phyloP scores from a whole-genome alignment of 805 yeast genomes.

The Wickerhamiella domercqiae region DNA sequence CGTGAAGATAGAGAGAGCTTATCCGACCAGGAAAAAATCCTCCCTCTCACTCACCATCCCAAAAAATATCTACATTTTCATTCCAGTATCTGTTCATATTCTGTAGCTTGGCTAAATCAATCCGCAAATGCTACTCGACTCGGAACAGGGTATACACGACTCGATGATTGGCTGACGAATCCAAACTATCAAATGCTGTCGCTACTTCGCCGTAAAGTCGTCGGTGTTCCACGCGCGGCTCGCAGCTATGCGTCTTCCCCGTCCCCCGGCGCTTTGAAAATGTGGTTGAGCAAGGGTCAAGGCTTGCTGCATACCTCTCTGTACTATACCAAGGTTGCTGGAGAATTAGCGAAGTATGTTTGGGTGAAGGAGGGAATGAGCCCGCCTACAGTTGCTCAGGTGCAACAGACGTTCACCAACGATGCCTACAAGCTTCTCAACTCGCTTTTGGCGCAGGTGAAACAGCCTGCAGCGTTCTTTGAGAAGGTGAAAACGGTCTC shows the following conservation, averaged over 20 bases:
- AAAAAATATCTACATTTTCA: too few relatives aligned
- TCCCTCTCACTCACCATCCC: too few relatives aligned
- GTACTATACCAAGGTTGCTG: slow-evolving; percentile 62
- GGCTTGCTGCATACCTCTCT: slow-evolving; percentile 38
- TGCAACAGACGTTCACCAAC: slow-evolving; percentile 54
- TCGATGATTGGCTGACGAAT: too few relatives aligned
- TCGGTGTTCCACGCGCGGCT: slow-evolving; percentile 15
- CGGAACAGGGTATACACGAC: too few relatives aligned
- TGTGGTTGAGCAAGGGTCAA: slow-evolving; percentile 26
- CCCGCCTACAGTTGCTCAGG: slow-evolving; percentile 69
- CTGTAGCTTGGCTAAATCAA: too few relatives aligned
- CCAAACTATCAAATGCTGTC: slow-evolving; percentile 13
- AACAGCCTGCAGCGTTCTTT: slow-evolving; percentile 45
- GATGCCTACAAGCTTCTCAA: slow-evolving; percentile 26
- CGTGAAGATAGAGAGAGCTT: too few relatives aligned
- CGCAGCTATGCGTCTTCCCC: slow-evolving; percentile 14
- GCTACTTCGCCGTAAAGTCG: slow-evolving; percentile 20
- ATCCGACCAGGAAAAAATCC: too few relatives aligned
- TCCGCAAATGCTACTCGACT: too few relatives aligned
- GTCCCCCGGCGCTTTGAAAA: slow-evolving; percentile 18
- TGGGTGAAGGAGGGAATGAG: slow-evolving; percentile 86
- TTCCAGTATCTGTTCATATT: too few relatives aligned
- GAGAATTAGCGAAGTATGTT: slow-evolving; percentile 56
- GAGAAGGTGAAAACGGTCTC: slow-evolving; percentile 32
- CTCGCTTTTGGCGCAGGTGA: slow-evolving; percentile 9